phyloP scores from a whole-genome alignment of 116 monocot genomes.

The Cymodocea nodosa region DNA sequence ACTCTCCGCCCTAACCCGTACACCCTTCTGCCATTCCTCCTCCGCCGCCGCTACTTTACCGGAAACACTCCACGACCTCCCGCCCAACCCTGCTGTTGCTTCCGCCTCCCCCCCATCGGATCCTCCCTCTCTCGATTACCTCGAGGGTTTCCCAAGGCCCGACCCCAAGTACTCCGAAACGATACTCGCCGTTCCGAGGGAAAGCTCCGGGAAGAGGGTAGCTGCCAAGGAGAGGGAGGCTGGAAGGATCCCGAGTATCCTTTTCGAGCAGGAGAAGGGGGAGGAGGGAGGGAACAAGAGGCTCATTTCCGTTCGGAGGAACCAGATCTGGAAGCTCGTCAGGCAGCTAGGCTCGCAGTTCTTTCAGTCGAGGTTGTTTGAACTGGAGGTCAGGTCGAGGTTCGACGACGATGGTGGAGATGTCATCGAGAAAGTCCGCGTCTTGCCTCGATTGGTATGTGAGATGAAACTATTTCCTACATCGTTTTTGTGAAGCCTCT shows the following conservation, averaged over 20 bases:
- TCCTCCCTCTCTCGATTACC: conserved; percentile 38
- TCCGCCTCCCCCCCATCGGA: background rate
- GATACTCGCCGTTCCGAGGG: conserved; percentile 57
- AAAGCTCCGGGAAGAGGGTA: conserved; percentile 49
- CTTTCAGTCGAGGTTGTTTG: conserved; percentile 78
- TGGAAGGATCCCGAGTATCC: conserved; percentile 77
- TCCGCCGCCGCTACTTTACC: conserved; percentile 10
- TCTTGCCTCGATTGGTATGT: conserved; percentile 63
- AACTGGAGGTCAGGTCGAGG: conserved; percentile 63
- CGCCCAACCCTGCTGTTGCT: background rate
- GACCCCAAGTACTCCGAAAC: conserved; percentile 82
- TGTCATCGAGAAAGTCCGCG: conserved; percentile 81
- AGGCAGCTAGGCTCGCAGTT: conserved; percentile 67
- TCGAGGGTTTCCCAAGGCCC: conserved; percentile 69
- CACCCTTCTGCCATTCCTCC: conserved; percentile 18
- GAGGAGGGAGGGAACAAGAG: conserved; percentile 94
- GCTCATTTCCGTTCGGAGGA: conserved; percentile 65
- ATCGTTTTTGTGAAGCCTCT: background rate
- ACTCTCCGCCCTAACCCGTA: conserved; percentile 1
- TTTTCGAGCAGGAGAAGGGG: conserved; percentile 94
- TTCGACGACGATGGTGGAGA: conserved; percentile 25
- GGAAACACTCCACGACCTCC: background rate
- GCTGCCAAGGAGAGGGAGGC: conserved; percentile 66
- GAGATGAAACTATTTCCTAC: no score
- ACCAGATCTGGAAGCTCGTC: conserved; percentile 91